Evolutionary conservation across 768 basidiomycete species (phyloP).

Genomic region (Suillus subaureus): DNA sequence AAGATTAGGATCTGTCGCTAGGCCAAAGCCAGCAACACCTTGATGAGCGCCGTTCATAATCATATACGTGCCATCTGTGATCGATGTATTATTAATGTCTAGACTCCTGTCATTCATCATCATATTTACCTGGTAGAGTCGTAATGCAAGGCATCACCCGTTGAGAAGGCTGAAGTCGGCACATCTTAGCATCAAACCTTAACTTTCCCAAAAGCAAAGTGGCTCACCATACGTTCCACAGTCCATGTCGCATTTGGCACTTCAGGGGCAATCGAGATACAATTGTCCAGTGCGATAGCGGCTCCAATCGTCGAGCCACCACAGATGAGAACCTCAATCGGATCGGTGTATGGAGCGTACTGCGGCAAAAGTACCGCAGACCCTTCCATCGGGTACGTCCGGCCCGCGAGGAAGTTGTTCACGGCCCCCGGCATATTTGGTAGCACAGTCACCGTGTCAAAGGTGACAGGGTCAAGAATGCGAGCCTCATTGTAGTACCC

Average conservation of each 20-base stretch:
- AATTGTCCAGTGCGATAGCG: conserved; percentile 62
- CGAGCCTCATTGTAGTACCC: conserved; percentile 84
- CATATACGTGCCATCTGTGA: conserved; percentile 64
- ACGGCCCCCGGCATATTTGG: conserved; percentile 80
- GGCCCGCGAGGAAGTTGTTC: conserved; percentile 68
- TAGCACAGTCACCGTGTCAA: conserved; percentile 56
- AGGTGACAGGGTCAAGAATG: conserved; percentile 66
- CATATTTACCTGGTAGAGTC: conserved; percentile 51
- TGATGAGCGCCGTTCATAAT: conserved; percentile 75
- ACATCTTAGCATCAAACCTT: not conserved
- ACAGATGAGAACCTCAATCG: conserved; percentile 69
- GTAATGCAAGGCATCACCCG: conserved; percentile 81
- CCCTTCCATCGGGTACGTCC: conserved; percentile 80
- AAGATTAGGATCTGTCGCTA: conserved; percentile 64
- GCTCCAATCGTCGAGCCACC: conserved; percentile 70
- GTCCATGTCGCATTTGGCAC: conserved; percentile 62
- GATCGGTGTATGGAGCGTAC: conserved; percentile 71
- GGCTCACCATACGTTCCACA: conserved; percentile 75
- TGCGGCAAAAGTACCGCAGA: conserved; percentile 71
- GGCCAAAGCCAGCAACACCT: conserved; percentile 75
- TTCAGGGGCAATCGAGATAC: conserved; percentile 71
- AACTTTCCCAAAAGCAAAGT: not conserved
- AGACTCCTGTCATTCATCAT: not conserved
- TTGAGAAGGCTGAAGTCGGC: conserved; percentile 52
- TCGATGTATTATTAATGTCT: not conserved